A percentile compares a stretch with the other conserved stretches of the same genome.
Evolutionary conservation across 805 yeast species (phyloP).

Genomic region (Metschnikowia gelsemii): DNA sequence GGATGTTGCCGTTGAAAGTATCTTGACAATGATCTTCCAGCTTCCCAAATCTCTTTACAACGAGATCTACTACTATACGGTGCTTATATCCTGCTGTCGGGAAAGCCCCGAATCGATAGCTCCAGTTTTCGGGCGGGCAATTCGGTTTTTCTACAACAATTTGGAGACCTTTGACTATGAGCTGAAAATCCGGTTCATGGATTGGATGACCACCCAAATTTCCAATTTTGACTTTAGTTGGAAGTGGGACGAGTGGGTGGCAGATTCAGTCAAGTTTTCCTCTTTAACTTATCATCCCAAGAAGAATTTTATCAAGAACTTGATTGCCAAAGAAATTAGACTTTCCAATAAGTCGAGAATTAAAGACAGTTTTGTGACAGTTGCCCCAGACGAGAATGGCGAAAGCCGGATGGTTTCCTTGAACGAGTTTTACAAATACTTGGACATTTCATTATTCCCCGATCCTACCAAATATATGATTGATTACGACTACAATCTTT

Average conservation of each 20-base stretch:
- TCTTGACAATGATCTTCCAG: constrained; percentile 72
- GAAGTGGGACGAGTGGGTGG: constrained; percentile 97
- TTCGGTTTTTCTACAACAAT: constrained; percentile 70
- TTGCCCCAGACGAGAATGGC: constrained; percentile 26
- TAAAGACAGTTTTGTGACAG: constrained; percentile 56
- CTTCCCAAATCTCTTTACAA: constrained; percentile 68
- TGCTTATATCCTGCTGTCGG: constrained; percentile 82
- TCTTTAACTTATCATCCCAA: constrained; percentile 65
- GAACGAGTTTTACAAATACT: constrained; percentile 40
- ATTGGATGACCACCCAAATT: constrained; percentile 92
- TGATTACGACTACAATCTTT: constrained; percentile 37
- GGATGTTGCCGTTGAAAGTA: constrained; percentile 81
- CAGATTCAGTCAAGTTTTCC: constrained; percentile 48
- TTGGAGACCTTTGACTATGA: constrained; percentile 70
- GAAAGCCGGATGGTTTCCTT: constrained; percentile 23
- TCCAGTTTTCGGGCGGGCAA: constrained; percentile 91
- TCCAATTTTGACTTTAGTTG: constrained; percentile 93
- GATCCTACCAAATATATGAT: constrained; percentile 30
- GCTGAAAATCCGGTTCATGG: constrained; percentile 65
- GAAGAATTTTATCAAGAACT: constrained; percentile 67
- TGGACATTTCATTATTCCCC: constrained; percentile 36
- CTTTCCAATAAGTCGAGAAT: constrained; percentile 75
- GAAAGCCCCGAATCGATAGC: constrained; percentile 75
- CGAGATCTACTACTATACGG: constrained; percentile 76
- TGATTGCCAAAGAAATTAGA: constrained; percentile 80